Base-by-base conservation (phyloP, 2,329 filamentous ascomycete genomes). In the Clonostachys rosea region DNA sequence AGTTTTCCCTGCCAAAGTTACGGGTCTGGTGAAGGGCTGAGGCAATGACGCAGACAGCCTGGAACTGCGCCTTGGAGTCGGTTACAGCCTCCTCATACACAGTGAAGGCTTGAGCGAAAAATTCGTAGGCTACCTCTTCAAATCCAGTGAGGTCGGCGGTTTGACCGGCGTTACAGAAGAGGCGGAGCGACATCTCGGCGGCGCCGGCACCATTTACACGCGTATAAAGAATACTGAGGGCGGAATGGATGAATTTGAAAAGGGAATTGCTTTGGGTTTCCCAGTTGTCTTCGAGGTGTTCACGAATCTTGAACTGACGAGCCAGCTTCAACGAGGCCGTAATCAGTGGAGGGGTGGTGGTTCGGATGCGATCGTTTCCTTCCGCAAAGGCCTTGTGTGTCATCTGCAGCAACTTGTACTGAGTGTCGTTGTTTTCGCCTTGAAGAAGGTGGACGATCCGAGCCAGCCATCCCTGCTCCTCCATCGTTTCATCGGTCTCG, bases 391-490 rank as follows among this genome's bases (percentile, higher is more conserved):
- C 88, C 61, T 92, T 95, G 51, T 87, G 84, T 3, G 87, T 84
- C 64, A 89, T 84, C 73, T 97, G 92, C 33, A 99, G 79, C 42
- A 99, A 83, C 70, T 90, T 90, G 70, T 96, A 94, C 63, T 99
- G 94, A 1, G 87, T 95, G 57, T 96, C 90, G 59, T 97, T 97
- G 62, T 95, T 82, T 35, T 89, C 76, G 41, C 83, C 87, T 48
- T 89, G 78, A 45, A 99, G 81, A 47, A 96, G 74, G 68, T 99
- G 94, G 16, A 96, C 84, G 60, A 99, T 86, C 56, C 94, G 81
- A 35, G 94, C 94, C 46, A 99, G 76, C 91, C 91, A 96, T 45
- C 94, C 94, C 73, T 99, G 94, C 69, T 99, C 94, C 67, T 99
- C 92, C 59, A 97, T 84, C 0, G 92, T 97, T 71, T 99, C 95